A percentile compares a stretch with the other conserved stretches of the same genome.
Conservation (phyloP, 805 yeast genomes). For the Ogataea henricii region DNA sequence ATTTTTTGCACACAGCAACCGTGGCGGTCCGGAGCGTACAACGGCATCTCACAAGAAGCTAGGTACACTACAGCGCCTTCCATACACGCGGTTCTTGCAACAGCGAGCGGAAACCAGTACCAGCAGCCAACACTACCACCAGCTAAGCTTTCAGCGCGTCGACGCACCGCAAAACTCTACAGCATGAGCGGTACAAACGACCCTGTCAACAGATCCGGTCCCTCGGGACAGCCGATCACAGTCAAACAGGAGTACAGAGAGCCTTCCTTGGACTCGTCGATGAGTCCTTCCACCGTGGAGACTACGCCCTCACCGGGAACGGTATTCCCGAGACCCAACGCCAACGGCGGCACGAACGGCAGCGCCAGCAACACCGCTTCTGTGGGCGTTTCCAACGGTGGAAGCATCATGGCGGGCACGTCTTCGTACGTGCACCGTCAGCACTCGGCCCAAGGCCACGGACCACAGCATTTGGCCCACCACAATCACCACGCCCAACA, state of each 20-base stretch:
- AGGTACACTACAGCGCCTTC: neutral
- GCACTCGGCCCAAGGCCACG: conserved; percentile 27
- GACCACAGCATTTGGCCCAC: conserved; percentile 22
- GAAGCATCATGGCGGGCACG: conserved; percentile 2
- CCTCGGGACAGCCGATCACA: neutral
- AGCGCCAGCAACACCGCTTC: neutral
- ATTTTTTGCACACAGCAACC: neutral
- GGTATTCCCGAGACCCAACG: conserved; percentile 1
- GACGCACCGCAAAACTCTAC: neutral
- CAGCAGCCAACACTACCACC: neutral
- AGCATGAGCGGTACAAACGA: neutral
- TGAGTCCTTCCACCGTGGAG: conserved; percentile 1
- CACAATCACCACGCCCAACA: conserved; percentile 18
- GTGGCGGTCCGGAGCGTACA: neutral
- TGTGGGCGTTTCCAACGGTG: no score
- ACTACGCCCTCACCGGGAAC: conserved; percentile 1
- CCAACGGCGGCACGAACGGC: neutral
- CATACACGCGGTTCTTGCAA: neutral
- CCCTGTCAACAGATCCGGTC: neutral
- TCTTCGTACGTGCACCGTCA: conserved; percentile 27
- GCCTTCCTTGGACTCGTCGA: neutral
- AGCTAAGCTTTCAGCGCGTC: neutral
- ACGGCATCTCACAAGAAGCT: neutral
- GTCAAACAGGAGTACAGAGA: conserved; percentile 2
- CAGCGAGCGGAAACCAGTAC: neutral